A percentile compares a stretch with the other conserved stretches of the same genome.
These are phyloP conservation scores for Xylaria nigripes DNA, from an alignment of 495 filamentous ascomycete species.

Conservation along the genomic window DNA sequence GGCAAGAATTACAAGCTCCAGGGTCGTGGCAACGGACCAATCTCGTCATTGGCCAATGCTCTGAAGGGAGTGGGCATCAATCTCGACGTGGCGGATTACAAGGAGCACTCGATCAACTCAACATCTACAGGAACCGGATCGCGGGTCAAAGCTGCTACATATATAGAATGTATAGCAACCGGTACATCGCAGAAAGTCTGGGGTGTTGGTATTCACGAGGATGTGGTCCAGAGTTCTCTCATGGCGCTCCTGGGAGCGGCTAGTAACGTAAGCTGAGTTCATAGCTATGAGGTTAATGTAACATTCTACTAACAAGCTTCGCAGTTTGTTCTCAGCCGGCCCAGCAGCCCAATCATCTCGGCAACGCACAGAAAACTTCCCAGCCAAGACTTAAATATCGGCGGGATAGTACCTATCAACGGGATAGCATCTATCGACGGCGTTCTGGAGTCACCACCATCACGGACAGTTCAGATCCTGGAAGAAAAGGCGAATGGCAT, in stretches of 20 bases:
- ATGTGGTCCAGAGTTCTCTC: slow-evolving; percentile 87
- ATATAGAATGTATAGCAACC: slow-evolving; percentile 80
- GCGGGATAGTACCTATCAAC: slow-evolving; percentile 23
- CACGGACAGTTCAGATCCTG: slow-evolving; percentile 32
- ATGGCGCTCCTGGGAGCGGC: slow-evolving; percentile 85
- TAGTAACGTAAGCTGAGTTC: slow-evolving; percentile 60
- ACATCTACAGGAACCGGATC: slow-evolving; percentile 48
- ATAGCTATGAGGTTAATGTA: background rate
- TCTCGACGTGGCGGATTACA: slow-evolving; percentile 89
- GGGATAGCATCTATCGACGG: slow-evolving; percentile 23
- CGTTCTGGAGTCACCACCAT: slow-evolving; percentile 13
- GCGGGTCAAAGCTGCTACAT: slow-evolving; percentile 84
- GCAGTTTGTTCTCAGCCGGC: slow-evolving; percentile 51
- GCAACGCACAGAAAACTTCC: slow-evolving; percentile 26
- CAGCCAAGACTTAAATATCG: slow-evolving; percentile 33
- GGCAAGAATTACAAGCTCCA: slow-evolving; percentile 67
- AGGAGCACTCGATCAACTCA: slow-evolving; percentile 73
- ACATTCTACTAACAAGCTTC: slow-evolving; percentile 4
- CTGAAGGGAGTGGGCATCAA: slow-evolving; percentile 76
- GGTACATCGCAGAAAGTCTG: slow-evolving; percentile 67
- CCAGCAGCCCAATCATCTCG: slow-evolving; percentile 46
- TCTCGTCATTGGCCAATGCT: slow-evolving; percentile 80
- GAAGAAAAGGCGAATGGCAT: slow-evolving; percentile 40
- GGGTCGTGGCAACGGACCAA: slow-evolving; percentile 81
- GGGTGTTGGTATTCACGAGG: slow-evolving; percentile 93